Evolutionary conservation across 2,329 filamentous ascomycete species (phyloP).

Genomic region (Colletotrichum echinochloae): DNA sequence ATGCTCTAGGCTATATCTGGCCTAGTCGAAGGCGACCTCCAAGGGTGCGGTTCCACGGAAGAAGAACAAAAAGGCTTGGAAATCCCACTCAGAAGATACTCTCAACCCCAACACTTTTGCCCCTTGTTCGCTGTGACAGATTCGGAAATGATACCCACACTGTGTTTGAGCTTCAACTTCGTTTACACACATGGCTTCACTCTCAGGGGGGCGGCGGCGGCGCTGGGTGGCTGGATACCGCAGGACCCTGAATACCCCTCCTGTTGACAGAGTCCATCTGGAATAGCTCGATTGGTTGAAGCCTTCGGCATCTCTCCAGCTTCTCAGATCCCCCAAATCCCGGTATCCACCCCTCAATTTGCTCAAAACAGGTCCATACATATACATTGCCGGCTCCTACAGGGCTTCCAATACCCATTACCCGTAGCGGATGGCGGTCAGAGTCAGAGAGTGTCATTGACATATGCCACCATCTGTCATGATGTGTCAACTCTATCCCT

Average conservation of each 20-base stretch:
- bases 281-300: slow-evolving; percentile 15
- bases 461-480: slow-evolving; percentile 1
- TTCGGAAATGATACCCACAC: slow-evolving; percentile 26
- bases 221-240: not conserved
- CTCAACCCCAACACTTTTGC: slow-evolving; percentile 40
- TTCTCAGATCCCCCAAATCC: slow-evolving; percentile 32
- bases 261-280: slow-evolving; percentile 15
- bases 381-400: slow-evolving; percentile 6
- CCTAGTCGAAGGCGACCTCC: slow-evolving; percentile 3
- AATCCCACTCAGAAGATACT: slow-evolving; percentile 15
- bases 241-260: slow-evolving; percentile 27
- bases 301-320: not conserved
- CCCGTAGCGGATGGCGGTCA: not conserved
- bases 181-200: slow-evolving; percentile 21
- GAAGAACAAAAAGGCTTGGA: slow-evolving; percentile 22
- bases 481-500: not conserved
- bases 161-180: slow-evolving; percentile 34
- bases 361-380: slow-evolving; percentile 26
- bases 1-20: slow-evolving; percentile 2
- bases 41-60: slow-evolving; percentile 34
- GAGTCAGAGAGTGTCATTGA: not conserved
- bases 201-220: too few relatives aligned
- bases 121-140: slow-evolving; percentile 20
- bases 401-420: too few relatives aligned
- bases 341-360: slow-evolving; percentile 7